phyloP scores from a whole-genome alignment of 805 yeast species.

The Candida vartiovaarae region DNA sequence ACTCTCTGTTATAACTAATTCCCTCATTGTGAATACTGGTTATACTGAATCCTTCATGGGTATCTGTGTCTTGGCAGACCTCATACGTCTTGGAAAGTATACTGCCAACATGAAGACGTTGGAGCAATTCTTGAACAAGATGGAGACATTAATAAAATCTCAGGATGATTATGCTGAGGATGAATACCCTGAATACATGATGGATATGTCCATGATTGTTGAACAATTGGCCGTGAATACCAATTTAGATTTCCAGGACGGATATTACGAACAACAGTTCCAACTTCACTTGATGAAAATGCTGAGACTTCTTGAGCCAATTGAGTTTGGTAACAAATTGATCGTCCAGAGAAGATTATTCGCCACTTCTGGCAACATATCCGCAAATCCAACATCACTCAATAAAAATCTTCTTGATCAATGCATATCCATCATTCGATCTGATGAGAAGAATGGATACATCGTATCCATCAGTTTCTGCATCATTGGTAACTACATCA shows the following conservation, averaged over 20 bases:
- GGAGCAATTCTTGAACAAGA: constrained; percentile 5
- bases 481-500: constrained; percentile 22
- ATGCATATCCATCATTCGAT: not conserved
- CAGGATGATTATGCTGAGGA: constrained; percentile 16
- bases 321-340: constrained; percentile 17
- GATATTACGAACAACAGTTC: constrained; percentile 5
- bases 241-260: constrained; percentile 9
- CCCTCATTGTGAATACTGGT: constrained; percentile 10
- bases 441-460: constrained; percentile 16
- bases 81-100: constrained; percentile 7
- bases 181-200: constrained; percentile 17
- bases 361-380: constrained; percentile 22
- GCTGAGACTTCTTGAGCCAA: constrained; percentile 2
- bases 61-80: constrained; percentile 14
- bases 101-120: constrained; percentile 4
- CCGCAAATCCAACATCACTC: constrained; percentile 17
- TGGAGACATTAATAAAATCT: not conserved
- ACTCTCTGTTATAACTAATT: constrained; percentile 10
- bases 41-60: constrained; percentile 10
- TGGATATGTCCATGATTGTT: constrained; percentile 11
- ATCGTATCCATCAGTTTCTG: constrained; percentile 14
- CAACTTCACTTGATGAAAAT: constrained; percentile 7
- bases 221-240: constrained; percentile 16
- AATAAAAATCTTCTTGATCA: constrained; percentile 7
- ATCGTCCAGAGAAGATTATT: constrained; percentile 17